Conservation (phyloP, 2,329 filamentous ascomycete species). For the Penicillium sp. region DNA sequence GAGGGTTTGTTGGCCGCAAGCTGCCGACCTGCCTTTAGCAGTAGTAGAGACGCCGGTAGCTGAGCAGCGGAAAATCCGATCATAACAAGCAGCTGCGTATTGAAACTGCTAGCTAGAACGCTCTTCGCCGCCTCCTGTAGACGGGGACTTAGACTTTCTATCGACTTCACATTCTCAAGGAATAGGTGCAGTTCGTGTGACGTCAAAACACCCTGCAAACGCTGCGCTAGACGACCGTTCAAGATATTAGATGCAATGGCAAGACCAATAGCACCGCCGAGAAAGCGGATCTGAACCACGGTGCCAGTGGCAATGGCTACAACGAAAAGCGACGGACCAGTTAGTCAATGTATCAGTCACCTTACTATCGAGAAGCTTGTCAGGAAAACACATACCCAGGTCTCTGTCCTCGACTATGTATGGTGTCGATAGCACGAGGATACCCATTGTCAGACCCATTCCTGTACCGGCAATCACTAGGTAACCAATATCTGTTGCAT, state of each 20-base stretch:
- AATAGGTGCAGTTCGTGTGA: slow-evolving; percentile 17
- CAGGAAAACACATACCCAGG: slow-evolving; percentile 15
- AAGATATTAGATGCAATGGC: slow-evolving; percentile 26
- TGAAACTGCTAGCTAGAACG: slow-evolving; percentile 22
- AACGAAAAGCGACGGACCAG: not conserved
- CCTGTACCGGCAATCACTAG: slow-evolving; percentile 22
- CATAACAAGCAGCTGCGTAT: slow-evolving; percentile 22
- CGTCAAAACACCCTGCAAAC: slow-evolving; percentile 15
- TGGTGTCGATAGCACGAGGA: slow-evolving; percentile 22
- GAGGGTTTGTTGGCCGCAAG: slow-evolving; percentile 8
- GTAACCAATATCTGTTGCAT: slow-evolving; percentile 22
- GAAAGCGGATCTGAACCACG: slow-evolving; percentile 24
- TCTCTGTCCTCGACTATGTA: slow-evolving; percentile 27
- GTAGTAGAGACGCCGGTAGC: slow-evolving; percentile 17
- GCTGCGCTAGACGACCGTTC: slow-evolving; percentile 18
- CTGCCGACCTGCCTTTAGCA: slow-evolving; percentile 17
- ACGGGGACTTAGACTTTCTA: slow-evolving; percentile 6
- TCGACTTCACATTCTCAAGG: slow-evolving; percentile 18
- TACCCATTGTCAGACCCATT: slow-evolving; percentile 21
- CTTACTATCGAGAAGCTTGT: not conserved
- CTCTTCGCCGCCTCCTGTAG: slow-evolving; percentile 13
- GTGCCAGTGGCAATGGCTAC: slow-evolving; percentile 25
- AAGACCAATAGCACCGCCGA: slow-evolving; percentile 27
- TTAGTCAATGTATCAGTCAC: not conserved
- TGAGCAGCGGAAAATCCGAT: slow-evolving; percentile 25